phyloP scores from a whole-genome alignment of 2,329 filamentous ascomycete species.

The Cladophialophora carrionii region DNA sequence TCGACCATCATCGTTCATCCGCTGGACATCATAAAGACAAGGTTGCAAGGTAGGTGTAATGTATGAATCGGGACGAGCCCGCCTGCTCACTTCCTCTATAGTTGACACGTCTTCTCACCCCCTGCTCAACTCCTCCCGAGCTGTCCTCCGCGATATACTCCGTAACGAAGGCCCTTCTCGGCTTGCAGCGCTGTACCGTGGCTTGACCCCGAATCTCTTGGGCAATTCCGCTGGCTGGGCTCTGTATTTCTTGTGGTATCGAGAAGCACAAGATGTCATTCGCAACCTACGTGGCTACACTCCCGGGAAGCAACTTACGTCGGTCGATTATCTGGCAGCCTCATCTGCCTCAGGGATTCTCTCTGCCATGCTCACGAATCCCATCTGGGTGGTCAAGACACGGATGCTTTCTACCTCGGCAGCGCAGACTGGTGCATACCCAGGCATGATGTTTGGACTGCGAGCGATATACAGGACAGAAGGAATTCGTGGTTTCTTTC shows the following conservation, averaged over 20 bases:
- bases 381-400: constrained; percentile 97
- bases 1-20: constrained; percentile 88
- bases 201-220: constrained; percentile 84
- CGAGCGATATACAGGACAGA: constrained; percentile 69
- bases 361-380: constrained; percentile 85
- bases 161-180: constrained; percentile 61
- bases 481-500: constrained; percentile 80
- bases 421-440: constrained; percentile 75
- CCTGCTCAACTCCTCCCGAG: constrained; percentile 59
- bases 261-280: constrained; percentile 61
- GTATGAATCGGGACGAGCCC: background rate
- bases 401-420: constrained; percentile 89
- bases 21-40: constrained; percentile 93
- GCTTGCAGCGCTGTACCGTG: constrained; percentile 74
- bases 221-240: constrained; percentile 91
- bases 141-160: constrained; percentile 57
- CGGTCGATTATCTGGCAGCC: constrained; percentile 76
- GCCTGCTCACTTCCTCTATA: constrained; percentile 48
- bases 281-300: constrained; percentile 45
- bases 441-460: constrained; percentile 72
- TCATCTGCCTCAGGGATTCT: constrained; percentile 71
- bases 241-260: constrained; percentile 82
- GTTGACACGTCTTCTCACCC: constrained; percentile 55
- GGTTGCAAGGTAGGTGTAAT: constrained; percentile 73
- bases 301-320: constrained; percentile 47